Evolutionary conservation across 305 asterid genomes (phyloP), one percentile per base, ranked within the genome.

Genomic region (Fraxinus albicans): DNA sequence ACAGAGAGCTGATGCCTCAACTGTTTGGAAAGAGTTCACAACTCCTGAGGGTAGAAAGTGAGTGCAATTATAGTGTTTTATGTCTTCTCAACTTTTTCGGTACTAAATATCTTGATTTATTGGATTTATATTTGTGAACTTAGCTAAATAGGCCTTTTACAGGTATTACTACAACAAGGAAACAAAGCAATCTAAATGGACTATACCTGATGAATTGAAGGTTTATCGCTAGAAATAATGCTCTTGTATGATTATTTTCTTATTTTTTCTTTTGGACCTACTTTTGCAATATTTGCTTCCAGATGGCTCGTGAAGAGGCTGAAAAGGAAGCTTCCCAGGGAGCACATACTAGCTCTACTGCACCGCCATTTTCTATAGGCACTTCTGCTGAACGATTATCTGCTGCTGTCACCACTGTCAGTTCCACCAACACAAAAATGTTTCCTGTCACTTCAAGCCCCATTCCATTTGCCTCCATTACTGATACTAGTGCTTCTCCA

Each of bases 111-210:
- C 79, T 77, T 23, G 25, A 72, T 36, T 47, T 9, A 7, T 35
- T 79, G 82, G 81, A 7, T 83, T 3, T 82, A 42, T 42, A 50
- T 35, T 44, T 42, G 70, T 60, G 47, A 76, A 70, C 33, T 86
- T 73, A 77, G 83, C 77, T 77, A 65, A 35, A 44, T 85, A 55
- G 73, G 47, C 76, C 74, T 67, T 65, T 50, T 76, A 33, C 93
- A 96, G 99, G 89, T 97, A 97, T 88, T 97, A 93, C 86, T 97
- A 88, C 93, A 95, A 97, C 92, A 97, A 95, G 92, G 98, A 94
- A 85, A 97, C 98, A 27, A 95, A 94, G 89, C 95, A 93, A 87
- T 97, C 99, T 67, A 95, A 89, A 79, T 97, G 99, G 99, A 92
- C 97, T 35, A 95, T 97, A 6, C 99, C 99, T 25, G 98, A 94